Conservation (phyloP, 1,139 yeast species). For the Schwanniomyces etchellsii region DNA sequence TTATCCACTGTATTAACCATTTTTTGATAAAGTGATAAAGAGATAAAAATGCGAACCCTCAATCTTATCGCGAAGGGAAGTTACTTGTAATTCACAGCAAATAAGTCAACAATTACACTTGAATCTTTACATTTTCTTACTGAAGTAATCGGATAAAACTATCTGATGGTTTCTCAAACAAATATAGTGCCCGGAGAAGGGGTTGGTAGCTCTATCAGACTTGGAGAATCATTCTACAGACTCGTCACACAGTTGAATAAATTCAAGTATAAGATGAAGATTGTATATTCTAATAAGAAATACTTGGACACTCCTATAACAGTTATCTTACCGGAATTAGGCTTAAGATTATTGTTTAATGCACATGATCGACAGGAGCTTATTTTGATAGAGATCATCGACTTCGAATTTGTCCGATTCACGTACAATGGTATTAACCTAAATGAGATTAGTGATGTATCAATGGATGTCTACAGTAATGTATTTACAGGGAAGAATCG, state of each 20-base stretch:
- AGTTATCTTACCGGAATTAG: conserved; percentile 22
- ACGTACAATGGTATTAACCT: conserved; percentile 28
- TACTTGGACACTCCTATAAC: conserved; percentile 28
- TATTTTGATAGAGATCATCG: conserved; percentile 40
- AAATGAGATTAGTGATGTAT: conserved; percentile 15
- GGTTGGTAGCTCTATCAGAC: conserved; percentile 20
- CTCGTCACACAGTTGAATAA: conserved; percentile 19
- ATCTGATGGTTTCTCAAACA: conserved; percentile 21
- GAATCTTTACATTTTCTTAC: no score
- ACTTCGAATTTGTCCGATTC: conserved; percentile 20
- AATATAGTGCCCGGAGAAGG: conserved; percentile 31
- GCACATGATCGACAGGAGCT: conserved; percentile 34
- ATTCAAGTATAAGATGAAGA: conserved; percentile 20
- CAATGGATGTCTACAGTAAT: background rate
- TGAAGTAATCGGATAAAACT: no score
- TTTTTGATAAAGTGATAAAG: no score
- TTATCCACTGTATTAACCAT: no score
- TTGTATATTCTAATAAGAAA: conserved; percentile 20
- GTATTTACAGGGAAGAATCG: background rate
- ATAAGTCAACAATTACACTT: no score
- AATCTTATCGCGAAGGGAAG: no score
- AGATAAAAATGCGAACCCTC: no score
- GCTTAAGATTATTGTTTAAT: conserved; percentile 38
- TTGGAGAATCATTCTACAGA: conserved; percentile 23
- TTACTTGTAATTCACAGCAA: no score